Evolutionary conservation across 2,329 filamentous ascomycete species (phyloP), one percentile per base, ranked within the genome.

Genomic region (Penicillium decumbens): DNA sequence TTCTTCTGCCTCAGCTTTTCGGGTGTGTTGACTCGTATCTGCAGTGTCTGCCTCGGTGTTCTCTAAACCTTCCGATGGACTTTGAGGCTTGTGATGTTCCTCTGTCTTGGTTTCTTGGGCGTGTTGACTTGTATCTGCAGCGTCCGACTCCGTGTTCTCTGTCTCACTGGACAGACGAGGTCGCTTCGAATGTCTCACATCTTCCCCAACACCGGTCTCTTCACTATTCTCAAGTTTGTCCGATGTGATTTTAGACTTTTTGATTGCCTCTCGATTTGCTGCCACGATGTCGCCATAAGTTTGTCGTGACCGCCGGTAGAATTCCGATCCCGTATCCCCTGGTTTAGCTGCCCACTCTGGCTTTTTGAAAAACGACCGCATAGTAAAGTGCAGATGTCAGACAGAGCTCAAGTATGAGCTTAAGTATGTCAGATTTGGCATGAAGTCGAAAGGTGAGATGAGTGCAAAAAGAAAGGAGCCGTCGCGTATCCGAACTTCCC

Each of bases 311-410:
- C 76, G 73, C 33, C 74, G 74, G 56, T 79, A 80, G 51, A 79
- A 74, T 9, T 75, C 72, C 10, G 67, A 35, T 8, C 60, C 57
- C 25, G 66, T 59, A n/a, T 55, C 52, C 24, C 68, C 63, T 51
- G 73, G 69, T 27, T 69, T 63, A 24, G 62, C 66, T n/a, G 76
- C 73, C 74, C 76, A 79, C 20, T 72, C 66, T 41, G 78, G 75
- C 55, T 78, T 80, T 43, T 77, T 81, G 68, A 83, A 83, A 15
- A 81, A 72, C 0, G 75, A 75, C 33, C 73, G 72, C 69, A 69
- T 70, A 8, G n/a, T 45, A 10, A 23, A 18, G 12, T 35, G 12
- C 8, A 3, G 10, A 15, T 38, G 18, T 29, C 15, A 24, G 9
- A 12, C n/a, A 28, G 20, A 8, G 18, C 3, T 37, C 18, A 24